phyloP scores from a whole-genome alignment of 805 yeast genomes.

The Pichia eremophila region DNA sequence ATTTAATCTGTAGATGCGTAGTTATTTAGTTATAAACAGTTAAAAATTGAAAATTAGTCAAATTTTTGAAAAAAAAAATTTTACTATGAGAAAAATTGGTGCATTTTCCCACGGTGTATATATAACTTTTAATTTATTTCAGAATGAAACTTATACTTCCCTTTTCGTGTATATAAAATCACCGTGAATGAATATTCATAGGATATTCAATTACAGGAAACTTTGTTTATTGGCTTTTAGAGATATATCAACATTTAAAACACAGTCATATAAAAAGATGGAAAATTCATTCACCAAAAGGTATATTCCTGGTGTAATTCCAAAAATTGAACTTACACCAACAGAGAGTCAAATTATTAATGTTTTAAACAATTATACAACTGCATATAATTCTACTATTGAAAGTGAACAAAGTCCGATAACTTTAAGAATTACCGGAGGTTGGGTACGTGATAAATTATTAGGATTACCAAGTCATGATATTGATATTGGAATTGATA shows the following conservation, averaged over 20 bases:
- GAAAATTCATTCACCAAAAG: neutral
- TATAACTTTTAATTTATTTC: no score
- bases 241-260: neutral
- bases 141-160: no score
- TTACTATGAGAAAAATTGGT: no score
- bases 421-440: constrained; percentile 80
- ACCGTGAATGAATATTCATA: no score
- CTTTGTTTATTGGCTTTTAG: neutral
- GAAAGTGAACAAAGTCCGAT: constrained; percentile 12
- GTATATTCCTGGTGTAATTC: constrained; percentile 3
- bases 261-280: neutral
- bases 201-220: neutral
- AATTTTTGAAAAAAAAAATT: no score
- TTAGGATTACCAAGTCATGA: constrained; percentile 76
- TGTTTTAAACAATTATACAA: constrained; percentile 20
- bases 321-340: constrained; percentile 14
- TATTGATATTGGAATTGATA: constrained; percentile 84
- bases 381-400: constrained; percentile 14
- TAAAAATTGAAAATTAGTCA: no score
- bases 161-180: no score
- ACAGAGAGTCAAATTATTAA: constrained; percentile 19
- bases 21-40: no score
- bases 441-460: constrained; percentile 96
- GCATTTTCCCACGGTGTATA: no score
- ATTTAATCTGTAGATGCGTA: no score